Base-by-base conservation (phyloP, 768 basidiomycete genomes). In the Gelatoporia subvermispora region DNA sequence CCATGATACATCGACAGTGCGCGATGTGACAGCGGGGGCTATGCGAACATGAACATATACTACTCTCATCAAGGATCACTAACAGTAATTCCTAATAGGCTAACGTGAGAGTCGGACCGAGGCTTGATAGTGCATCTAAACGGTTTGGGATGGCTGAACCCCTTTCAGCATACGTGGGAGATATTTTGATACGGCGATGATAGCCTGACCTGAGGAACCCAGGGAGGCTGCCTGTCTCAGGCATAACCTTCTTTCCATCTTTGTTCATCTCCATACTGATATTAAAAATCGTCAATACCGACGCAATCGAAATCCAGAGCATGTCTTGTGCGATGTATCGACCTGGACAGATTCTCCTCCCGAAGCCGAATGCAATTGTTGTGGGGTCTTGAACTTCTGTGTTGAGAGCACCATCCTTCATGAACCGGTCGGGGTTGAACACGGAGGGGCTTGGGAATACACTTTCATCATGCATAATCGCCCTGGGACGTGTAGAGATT, bases 391-490 rank as follows among this genome's bases (percentile, higher is more conserved):
- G 37, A 49, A 54, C 49, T 15, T 51, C 45, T 15, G 35, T 18
- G 23, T 54, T 51, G 34, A 52, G 47, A n/a, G 41, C 47, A 23
- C 55, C 54, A 43, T 60, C 48, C 31, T 49, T 53, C n/a, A 63
- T 50, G 49, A 57, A 61, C 11, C 63, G 53, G 41, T 63, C 62
- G 7, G 61, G 61, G 24, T 49, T 43, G 52, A 63, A 63, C 13
- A 16, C 44, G n/a, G n/a, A n/a, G n/a, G n/a, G n/a, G n/a, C n/a
- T n/a, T n/a, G n/a, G n/a, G n/a, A n/a, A n/a, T n/a, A n/a, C n/a
- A n/a, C n/a, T n/a, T n/a, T n/a, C n/a, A n/a, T 77, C 63, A 41
- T 68, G 70, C 1, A 69, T 63, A 45, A 76, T 67, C 1, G 68
- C 68, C 74, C 73, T 70, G 16, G 10, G 35, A 47, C 9, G 35